Conservation (phyloP, 306 rosid genomes). For the Datisca glomerata region DNA sequence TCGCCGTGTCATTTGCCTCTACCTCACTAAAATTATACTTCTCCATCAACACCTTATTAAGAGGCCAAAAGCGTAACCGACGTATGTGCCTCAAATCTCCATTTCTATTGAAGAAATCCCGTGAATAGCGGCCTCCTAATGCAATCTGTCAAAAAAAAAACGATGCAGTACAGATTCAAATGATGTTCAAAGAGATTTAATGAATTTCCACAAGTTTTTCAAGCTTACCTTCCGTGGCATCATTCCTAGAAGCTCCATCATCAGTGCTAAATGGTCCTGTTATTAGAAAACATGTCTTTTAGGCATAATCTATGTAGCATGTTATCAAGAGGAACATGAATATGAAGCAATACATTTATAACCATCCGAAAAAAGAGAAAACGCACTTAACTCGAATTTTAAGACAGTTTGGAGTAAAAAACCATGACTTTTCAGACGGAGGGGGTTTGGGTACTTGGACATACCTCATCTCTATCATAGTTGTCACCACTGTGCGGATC, state of each 20-base stretch:
- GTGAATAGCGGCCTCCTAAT: conserved; percentile 70
- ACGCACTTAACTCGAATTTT: conserved; percentile 1
- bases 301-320: not conserved
- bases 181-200: too few relatives aligned
- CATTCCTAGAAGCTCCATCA: conserved; percentile 94
- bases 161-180: too few relatives aligned
- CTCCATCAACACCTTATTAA: conserved; percentile 62
- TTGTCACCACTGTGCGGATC: conserved; percentile 87
- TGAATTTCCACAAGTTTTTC: too few relatives aligned
- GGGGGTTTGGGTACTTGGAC: too few relatives aligned
- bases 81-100: conserved; percentile 82
- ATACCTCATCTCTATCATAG: conserved; percentile 84
- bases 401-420: too few relatives aligned
- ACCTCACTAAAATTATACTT: conserved; percentile 62
- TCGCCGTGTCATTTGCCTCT: conserved; percentile 54
- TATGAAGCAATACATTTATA: not conserved
- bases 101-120: conserved; percentile 65
- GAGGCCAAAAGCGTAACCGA: conserved; percentile 71
- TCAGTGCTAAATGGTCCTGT: conserved; percentile 81
- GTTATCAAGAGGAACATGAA: too few relatives aligned
- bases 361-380: not conserved
- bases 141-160: conserved; percentile 45
- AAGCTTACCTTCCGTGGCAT: conserved; percentile 79
- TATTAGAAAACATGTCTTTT: conserved; percentile 3
- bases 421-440: too few relatives aligned